Percentiles rank a stretch among this genome's conserved stretches.
phyloP scores from a whole-genome alignment of 2,329 filamentous ascomycete species.

The Aureobasidium sp. region DNA sequence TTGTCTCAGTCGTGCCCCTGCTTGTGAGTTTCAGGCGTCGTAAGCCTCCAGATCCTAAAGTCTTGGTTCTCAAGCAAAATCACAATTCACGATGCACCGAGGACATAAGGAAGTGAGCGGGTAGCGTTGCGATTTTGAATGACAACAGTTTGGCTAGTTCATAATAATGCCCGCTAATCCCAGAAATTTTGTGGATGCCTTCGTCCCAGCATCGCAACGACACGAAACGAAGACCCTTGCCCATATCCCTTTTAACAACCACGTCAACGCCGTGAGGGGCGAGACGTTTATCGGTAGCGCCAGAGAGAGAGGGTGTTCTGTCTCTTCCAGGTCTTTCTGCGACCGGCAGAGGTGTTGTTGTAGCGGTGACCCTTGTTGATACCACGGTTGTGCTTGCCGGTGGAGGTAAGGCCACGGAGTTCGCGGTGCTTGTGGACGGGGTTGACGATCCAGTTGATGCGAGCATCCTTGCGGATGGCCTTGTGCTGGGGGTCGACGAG shows the following conservation, averaged over 20 bases:
- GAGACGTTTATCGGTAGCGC: constrained; percentile 73
- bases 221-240: constrained; percentile 3
- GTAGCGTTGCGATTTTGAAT: constrained; percentile 12
- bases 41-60: not conserved
- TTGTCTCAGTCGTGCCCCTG: not conserved
- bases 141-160: constrained; percentile 12
- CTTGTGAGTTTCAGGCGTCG: not conserved
- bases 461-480: constrained; percentile 96
- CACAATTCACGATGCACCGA: not conserved
- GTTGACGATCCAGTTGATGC: constrained; percentile 99
- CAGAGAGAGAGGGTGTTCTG: constrained; percentile 99
- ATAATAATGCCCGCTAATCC: constrained; percentile 13
- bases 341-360: constrained; percentile 96
- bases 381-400: constrained; percentile 99
- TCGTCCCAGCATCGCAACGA: not conserved
- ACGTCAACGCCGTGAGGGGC: not conserved
- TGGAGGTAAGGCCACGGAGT: constrained; percentile 90
- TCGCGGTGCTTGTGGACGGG: constrained; percentile 99
- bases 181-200: constrained; percentile 12
- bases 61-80: not conserved
- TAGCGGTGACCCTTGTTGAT: constrained; percentile 98
- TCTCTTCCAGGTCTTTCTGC: constrained; percentile 99
- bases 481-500: constrained; percentile 99
- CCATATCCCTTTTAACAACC: constrained; percentile 1
- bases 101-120: constrained; percentile 8